phyloP scores from a whole-genome alignment of 306 rosid genomes.

The Cucumis hystrix region DNA sequence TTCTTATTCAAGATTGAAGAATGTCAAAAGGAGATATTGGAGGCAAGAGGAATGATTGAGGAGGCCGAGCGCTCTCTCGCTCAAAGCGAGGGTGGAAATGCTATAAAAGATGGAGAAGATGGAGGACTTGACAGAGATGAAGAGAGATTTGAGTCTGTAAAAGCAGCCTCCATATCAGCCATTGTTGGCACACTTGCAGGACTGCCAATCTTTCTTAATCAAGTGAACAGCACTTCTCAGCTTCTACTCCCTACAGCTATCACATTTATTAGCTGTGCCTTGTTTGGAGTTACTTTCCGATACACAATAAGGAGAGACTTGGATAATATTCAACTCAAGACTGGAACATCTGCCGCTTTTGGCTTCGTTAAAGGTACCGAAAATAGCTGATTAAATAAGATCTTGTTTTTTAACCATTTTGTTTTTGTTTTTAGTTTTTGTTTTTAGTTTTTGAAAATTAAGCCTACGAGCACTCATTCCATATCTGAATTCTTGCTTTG shows the following conservation, averaged over 20 bases:
- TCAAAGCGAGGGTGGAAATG: constrained; percentile 14
- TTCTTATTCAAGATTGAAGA: constrained; percentile 44
- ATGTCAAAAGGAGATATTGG: constrained; percentile 62
- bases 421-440: too few relatives aligned
- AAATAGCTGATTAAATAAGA: neutral
- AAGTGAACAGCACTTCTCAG: constrained; percentile 30
- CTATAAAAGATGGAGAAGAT: constrained; percentile 11
- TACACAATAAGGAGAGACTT: constrained; percentile 60
- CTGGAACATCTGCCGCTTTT: constrained; percentile 77
- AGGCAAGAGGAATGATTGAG: constrained; percentile 60
- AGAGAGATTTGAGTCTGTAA: constrained; percentile 66
- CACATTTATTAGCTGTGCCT: constrained; percentile 52
- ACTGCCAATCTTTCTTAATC: constrained; percentile 48
- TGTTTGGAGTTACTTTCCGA: constrained; percentile 74
- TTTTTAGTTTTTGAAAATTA: too few relatives aligned
- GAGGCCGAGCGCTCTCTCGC: constrained; percentile 59
- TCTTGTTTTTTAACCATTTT: too few relatives aligned
- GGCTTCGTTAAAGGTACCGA: constrained; percentile 71
- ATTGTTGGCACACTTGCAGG: constrained; percentile 55
- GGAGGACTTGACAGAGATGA: constrained; percentile 31
- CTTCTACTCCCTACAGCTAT: constrained; percentile 47
- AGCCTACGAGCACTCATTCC: too few relatives aligned
- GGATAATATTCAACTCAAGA: constrained; percentile 66
- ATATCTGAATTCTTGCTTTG: too few relatives aligned
- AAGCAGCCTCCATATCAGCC: constrained; percentile 62